These are phyloP conservation scores for Stropharia rugosoannulata DNA, from an alignment of 768 basidiomycete species.

Conservation along the genomic window DNA sequence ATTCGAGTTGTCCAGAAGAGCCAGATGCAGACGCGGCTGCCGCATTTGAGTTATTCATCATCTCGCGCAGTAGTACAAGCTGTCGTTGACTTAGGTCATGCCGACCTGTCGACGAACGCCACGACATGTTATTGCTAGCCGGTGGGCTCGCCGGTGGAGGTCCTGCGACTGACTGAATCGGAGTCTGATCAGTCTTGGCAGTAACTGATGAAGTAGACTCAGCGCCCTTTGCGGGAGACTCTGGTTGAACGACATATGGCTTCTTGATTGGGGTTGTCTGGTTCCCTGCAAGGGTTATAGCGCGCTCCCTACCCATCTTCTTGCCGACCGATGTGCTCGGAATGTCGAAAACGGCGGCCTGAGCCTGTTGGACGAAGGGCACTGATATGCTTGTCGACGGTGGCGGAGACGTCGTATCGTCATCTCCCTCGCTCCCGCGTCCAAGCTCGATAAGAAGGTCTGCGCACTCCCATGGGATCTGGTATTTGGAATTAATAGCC, in stretches of 20 bases:
- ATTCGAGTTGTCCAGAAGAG: no score
- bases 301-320: slow-evolving; percentile 55
- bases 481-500: slow-evolving; percentile 71
- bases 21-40: neutral
- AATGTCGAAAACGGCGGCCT: slow-evolving; percentile 2
- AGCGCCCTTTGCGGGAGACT: no score
- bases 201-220: no score
- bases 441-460: slow-evolving; percentile 82
- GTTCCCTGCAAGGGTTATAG: slow-evolving; percentile 63
- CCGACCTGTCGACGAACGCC: slow-evolving; percentile 80
- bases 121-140: slow-evolving; percentile 31
- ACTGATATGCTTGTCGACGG: slow-evolving; percentile 43
- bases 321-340: neutral
- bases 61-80: slow-evolving; percentile 73
- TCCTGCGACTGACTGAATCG: slow-evolving; percentile 13
- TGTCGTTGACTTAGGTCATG: slow-evolving; percentile 85
- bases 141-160: slow-evolving; percentile 26
- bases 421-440: neutral
- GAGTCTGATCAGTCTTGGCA: no score
- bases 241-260: no score
- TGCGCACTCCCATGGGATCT: slow-evolving; percentile 89
- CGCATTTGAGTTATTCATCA: slow-evolving; percentile 54
- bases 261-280: no score
- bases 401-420: slow-evolving; percentile 12
- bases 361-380: slow-evolving; percentile 30